These are phyloP conservation scores for Aspergillus arachidicola DNA, from an alignment of 2,329 filamentous ascomycete genomes.

Conservation along the genomic window DNA sequence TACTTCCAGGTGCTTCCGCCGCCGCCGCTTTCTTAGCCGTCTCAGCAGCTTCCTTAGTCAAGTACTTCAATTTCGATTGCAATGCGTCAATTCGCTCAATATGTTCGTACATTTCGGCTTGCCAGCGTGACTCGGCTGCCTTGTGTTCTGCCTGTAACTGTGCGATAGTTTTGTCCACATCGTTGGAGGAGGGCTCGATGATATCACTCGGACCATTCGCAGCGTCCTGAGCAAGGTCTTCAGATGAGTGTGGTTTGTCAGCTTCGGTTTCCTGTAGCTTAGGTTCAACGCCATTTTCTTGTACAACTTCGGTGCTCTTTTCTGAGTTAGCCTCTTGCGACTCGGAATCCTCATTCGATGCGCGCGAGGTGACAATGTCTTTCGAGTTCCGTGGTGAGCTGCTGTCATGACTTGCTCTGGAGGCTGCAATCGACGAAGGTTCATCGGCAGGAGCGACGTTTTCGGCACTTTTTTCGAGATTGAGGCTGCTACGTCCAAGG, in stretches of 20 bases:
- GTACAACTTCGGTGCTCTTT: neutral
- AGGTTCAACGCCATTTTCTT: neutral
- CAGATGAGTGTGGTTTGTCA: slow-evolving; percentile 5
- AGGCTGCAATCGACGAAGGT: slow-evolving; percentile 12
- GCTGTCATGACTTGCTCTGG: slow-evolving; percentile 36
- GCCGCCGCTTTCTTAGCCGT: slow-evolving; percentile 69
- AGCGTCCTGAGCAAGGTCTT: slow-evolving; percentile 20
- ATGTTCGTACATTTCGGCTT: slow-evolving; percentile 81
- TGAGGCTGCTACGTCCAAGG: slow-evolving; percentile 23
- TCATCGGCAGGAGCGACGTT: slow-evolving; percentile 14
- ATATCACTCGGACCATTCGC: slow-evolving; percentile 19
- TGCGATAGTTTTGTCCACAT: slow-evolving; percentile 50
- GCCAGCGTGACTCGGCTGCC: slow-evolving; percentile 60
- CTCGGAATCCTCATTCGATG: slow-evolving; percentile 10
- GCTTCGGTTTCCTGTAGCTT: neutral
- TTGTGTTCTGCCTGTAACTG: slow-evolving; percentile 55
- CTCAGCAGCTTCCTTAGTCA: slow-evolving; percentile 78
- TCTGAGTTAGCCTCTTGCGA: slow-evolving; percentile 9
- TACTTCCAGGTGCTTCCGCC: slow-evolving; percentile 64
- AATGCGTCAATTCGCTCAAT: slow-evolving; percentile 89
- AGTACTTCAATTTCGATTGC: slow-evolving; percentile 85
- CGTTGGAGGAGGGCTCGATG: slow-evolving; percentile 22
- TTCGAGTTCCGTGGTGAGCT: slow-evolving; percentile 27
- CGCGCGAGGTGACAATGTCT: slow-evolving; percentile 25
- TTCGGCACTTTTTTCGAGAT: slow-evolving; percentile 24